Percentiles rank a stretch among this genome's conserved stretches.
These are phyloP conservation scores for Eimeria necatrix DNA, from an alignment of 169 alveolate species.

Conservation along the genomic window DNA sequence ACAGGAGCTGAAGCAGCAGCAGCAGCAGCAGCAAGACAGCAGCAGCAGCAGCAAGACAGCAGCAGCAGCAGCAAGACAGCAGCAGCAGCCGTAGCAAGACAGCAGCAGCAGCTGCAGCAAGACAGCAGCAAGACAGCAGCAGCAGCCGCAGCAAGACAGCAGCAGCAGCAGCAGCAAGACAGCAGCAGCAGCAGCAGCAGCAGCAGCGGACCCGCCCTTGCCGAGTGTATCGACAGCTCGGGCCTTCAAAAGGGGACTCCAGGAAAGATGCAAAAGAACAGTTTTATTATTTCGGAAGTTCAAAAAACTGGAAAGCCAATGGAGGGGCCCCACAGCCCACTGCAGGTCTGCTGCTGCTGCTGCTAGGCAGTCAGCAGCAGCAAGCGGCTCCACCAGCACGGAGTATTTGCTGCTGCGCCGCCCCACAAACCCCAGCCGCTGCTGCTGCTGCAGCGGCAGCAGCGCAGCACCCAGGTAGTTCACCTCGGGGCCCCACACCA, in stretches of 20 bases:
- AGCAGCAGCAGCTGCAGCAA: not conserved
- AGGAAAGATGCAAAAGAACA: not conserved
- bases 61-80: not conserved
- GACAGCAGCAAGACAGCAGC: not conserved
- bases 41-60: not conserved
- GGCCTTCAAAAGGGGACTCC: slow-evolving; percentile 32
- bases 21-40: not conserved
- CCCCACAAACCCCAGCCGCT: not conserved
- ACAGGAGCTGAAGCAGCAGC: not conserved
- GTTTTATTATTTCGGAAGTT: not conserved
- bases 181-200: not conserved
- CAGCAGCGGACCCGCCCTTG: not conserved
- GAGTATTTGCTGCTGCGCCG: not conserved
- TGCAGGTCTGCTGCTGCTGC: not conserved
- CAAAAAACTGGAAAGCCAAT: not conserved
- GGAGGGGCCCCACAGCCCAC: not conserved
- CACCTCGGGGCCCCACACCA: not conserved
- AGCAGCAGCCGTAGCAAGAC: not conserved
- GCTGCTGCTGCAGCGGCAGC: not conserved
- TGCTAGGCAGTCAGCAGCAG: not conserved
- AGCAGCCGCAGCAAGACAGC: not conserved
- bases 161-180: not conserved
- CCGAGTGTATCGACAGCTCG: slow-evolving; percentile 11
- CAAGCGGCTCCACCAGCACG: not conserved
- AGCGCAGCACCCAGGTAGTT: not conserved